phyloP scores from a whole-genome alignment of 2,329 filamentous ascomycete species.

The Fusarium temperatum region DNA sequence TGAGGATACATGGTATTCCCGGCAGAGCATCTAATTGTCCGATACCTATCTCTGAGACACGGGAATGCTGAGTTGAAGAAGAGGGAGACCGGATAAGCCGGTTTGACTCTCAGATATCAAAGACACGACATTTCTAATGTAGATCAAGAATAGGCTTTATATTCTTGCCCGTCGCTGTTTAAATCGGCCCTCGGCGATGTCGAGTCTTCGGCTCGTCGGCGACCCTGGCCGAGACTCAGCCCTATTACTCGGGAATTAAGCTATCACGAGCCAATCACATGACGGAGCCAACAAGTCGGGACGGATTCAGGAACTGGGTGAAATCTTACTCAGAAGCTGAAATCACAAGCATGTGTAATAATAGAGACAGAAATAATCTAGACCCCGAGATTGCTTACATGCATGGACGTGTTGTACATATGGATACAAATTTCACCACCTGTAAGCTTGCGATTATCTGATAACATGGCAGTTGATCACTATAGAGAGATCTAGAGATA shows the following conservation, averaged over 20 bases:
- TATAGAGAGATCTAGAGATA: not conserved
- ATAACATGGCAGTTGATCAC: not conserved
- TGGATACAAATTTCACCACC: not conserved
- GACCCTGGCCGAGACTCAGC: constrained; percentile 20
- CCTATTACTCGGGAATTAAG: constrained; percentile 3
- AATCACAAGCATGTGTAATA: not conserved
- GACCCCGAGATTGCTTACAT: not conserved
- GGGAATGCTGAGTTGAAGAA: not conserved
- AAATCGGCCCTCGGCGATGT: not conserved
- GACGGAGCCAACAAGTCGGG: not conserved
- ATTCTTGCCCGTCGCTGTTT: not conserved
- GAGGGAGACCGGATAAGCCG: not conserved
- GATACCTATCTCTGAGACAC: not conserved
- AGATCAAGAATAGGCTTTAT: not conserved
- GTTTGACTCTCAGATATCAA: not conserved
- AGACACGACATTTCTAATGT: not conserved
- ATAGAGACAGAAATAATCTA: not conserved
- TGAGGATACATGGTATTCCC: not conserved
- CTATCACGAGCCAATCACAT: not conserved
- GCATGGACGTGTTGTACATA: not conserved
- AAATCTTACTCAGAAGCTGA: not conserved
- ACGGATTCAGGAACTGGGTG: not conserved
- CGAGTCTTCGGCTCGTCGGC: constrained; percentile 9
- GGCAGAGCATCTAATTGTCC: not conserved
- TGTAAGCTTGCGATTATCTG: not conserved